Evolutionary conservation across 306 rosid genomes (phyloP), one percentile per base, ranked within the genome.

Genomic region (Chamaecrista fasciculata): DNA sequence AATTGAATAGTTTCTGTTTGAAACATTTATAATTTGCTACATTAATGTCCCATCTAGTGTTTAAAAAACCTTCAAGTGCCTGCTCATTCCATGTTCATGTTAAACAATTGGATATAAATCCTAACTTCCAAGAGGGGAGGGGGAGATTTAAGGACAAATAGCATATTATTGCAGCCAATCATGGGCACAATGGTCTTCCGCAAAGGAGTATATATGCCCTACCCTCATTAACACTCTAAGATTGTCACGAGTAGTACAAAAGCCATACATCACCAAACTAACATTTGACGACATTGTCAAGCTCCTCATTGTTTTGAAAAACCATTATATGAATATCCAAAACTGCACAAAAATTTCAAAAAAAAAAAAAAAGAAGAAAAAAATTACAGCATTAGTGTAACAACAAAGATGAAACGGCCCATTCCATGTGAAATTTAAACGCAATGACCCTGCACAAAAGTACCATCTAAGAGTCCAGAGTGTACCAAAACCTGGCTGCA

Each of bases 241-340:
- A 62, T 69, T 21, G 47, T 51, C 52, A 40, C 20, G 0, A 76
- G 19, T 36, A 76, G 19, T 36, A 34, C 72, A 51, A 8, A 55
- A 48, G 74, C 9, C 78, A 59, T 50, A 29, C 61, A 66, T 72
- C 74, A 66, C 66, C 74, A 59, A 72, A 50, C 75, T 60, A 62
- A 78, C 33, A 42, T 59, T 18, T 59, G 40, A 61, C 75, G 71
- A 50, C 66, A 50, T 33, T 67, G 16, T 50, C 78, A 29, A 49
- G 29, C 59, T 7, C 50, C 74, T 72, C 74, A 50, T 18, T 42
- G 71, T 51, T 72, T 62, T 25, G 28, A 39, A 31, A 53, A 62
- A 44, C 31, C 60, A 64, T 21, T 11, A 58, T 59, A 67, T 72
- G 43, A 76, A 71, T 70, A 78, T 0, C 11, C 46, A 73, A 73